These are phyloP conservation scores for Effrenium voratum DNA, from an alignment of 73 alveolate genomes.

Conservation along the genomic window DNA sequence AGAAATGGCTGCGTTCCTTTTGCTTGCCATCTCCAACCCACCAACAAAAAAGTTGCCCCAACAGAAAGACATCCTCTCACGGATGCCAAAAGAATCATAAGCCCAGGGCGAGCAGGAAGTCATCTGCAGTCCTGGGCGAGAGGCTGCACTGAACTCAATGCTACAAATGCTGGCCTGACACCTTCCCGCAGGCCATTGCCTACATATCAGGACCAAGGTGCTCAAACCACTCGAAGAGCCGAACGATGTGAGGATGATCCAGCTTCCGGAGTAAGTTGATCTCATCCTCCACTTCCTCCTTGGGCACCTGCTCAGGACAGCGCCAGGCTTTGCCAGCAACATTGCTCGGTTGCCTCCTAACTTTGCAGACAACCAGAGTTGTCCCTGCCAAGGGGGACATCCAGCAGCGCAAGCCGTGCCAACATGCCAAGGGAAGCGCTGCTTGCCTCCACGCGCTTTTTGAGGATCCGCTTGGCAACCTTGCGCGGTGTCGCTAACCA, in stretches of 20 bases:
- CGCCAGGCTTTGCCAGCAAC: too few species aligned
- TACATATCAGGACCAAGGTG: neutral
- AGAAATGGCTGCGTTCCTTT: too few species aligned
- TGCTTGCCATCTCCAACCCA: too few species aligned
- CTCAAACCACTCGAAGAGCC: constrained; percentile 89
- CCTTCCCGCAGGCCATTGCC: neutral
- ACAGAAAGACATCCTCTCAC: too few species aligned
- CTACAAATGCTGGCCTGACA: neutral
- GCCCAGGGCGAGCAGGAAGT: constrained; percentile 36
- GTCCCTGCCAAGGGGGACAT: too few species aligned
- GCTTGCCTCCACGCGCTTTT: constrained; percentile 76
- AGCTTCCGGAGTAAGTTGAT: constrained; percentile 59
- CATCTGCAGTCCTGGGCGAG: constrained; percentile 13
- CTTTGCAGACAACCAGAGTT: too few species aligned
- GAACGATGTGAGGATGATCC: constrained; percentile 74
- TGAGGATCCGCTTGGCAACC: constrained; percentile 81
- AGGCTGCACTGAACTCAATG: neutral
- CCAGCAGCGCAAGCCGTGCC: too few species aligned
- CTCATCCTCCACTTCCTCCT: constrained; percentile 67
- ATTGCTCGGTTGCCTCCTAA: too few species aligned
- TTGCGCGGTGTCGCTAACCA: neutral
- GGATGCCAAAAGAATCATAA: too few species aligned
- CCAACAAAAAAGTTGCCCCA: too few species aligned
- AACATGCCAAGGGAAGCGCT: too few species aligned
- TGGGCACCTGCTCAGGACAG: constrained; percentile 34